A percentile compares a stretch with the other conserved stretches of the same genome.
phyloP scores from a whole-genome alignment of 208 protist species.

The Crithidia mellificae region DNA sequence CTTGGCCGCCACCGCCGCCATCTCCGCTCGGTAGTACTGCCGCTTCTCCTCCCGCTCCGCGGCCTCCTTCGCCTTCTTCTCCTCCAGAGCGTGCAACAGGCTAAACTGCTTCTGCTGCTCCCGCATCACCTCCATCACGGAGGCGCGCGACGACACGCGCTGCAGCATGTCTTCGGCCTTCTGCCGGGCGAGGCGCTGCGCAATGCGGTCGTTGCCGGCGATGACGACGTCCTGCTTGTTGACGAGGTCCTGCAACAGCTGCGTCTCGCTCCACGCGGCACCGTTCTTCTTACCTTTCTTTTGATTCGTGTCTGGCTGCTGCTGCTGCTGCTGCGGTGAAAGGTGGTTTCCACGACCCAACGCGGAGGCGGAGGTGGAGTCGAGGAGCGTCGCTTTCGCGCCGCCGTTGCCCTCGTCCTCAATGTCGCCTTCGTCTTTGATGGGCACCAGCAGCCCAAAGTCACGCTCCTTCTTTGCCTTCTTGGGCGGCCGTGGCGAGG shows the following conservation, averaged over 20 bases:
- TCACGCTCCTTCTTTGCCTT: constrained; percentile 25
- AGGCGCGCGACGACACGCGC: constrained; percentile 31
- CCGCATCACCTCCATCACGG: constrained; percentile 11
- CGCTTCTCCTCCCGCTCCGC: constrained; percentile 34
- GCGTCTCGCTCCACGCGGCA: constrained; percentile 21
- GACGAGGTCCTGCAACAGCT: constrained; percentile 58
- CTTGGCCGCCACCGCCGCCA: constrained; percentile 7
- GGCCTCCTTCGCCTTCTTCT: constrained; percentile 29
- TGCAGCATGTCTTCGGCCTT: constrained; percentile 57
- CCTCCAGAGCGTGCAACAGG: constrained; percentile 36
- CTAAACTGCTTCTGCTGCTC: constrained; percentile 43
- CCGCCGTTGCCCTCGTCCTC: not conserved
- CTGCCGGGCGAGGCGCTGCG: constrained; percentile 53
- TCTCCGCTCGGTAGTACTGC: constrained; percentile 30
- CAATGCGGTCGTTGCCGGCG: constrained; percentile 39
- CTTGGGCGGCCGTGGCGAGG: not conserved
- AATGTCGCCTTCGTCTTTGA: constrained; percentile 22
- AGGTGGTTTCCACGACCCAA: no score
- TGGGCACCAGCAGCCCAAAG: constrained; percentile 31
- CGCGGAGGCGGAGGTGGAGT: no score
- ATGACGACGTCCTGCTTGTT: constrained; percentile 52
- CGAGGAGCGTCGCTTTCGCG: no score
- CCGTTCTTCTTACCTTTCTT: constrained; percentile 1
- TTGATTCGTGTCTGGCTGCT: not conserved
- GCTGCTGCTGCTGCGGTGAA: no score